Conservation (phyloP, 1,139 yeast genomes). For the Taiozyma sp. region DNA sequence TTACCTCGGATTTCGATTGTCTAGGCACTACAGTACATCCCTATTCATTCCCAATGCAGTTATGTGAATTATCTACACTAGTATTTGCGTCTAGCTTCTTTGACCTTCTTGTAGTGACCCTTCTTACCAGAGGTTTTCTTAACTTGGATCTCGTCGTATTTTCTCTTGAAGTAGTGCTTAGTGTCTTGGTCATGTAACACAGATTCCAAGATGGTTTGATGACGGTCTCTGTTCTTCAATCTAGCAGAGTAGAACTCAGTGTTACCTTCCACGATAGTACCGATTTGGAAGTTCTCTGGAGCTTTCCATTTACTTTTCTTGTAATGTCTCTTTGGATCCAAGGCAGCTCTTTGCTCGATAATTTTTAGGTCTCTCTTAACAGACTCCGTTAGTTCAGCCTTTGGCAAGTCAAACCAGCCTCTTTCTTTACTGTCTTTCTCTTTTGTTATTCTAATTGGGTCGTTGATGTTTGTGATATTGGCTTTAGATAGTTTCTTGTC, state of each 20-base stretch:
- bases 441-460: conserved; percentile 14
- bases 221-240: conserved; percentile 64
- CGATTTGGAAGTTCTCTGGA: conserved; percentile 83
- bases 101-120: conserved; percentile 59
- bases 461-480: conserved; percentile 17
- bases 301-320: conserved; percentile 78
- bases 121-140: conserved; percentile 73
- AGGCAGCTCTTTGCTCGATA: conserved; percentile 79
- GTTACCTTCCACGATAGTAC: conserved; percentile 80
- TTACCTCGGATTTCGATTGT: background rate
- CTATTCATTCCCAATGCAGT: background rate
- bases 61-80: conserved; percentile 2
- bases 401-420: conserved; percentile 82
- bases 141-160: conserved; percentile 73
- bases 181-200: conserved; percentile 68
- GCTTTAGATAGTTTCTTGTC: conserved; percentile 7
- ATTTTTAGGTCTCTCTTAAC: conserved; percentile 73
- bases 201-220: conserved; percentile 75
- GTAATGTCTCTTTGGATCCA: conserved; percentile 95
- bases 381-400: conserved; percentile 65
- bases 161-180: conserved; percentile 75
- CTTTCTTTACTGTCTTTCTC: conserved; percentile 26
- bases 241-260: conserved; percentile 75
- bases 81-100: conserved; percentile 54
- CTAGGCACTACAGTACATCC: background rate